These are phyloP conservation scores for Schizothecium vesticola DNA, from an alignment of 495 filamentous ascomycete genomes.

Conservation along the genomic window DNA sequence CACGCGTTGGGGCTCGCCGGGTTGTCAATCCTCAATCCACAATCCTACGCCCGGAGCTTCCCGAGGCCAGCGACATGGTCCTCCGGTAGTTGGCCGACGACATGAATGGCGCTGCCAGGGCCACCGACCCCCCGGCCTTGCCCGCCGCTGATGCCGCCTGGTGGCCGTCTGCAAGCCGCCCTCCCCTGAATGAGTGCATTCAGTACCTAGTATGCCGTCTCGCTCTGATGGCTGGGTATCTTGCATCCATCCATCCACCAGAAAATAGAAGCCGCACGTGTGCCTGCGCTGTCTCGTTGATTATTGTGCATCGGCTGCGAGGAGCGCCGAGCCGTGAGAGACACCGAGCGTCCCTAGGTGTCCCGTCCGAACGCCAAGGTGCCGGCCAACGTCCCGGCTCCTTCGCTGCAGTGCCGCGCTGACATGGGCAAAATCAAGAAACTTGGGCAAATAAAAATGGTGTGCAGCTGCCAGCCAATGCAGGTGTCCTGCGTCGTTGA, in stretches of 20 bases:
- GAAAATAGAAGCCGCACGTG: not conserved
- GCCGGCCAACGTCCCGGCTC: not conserved
- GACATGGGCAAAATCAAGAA: constrained; percentile 4
- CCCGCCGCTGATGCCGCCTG: not conserved
- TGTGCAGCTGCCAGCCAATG: not conserved
- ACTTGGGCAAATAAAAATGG: not conserved
- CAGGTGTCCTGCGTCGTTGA: not conserved
- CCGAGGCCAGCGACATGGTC: not conserved
- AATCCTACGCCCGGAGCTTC: not conserved
- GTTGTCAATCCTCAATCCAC: not conserved
- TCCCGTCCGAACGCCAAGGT: not conserved
- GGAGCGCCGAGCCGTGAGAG: not conserved
- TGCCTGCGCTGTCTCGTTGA: not conserved
- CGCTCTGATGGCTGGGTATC: not conserved
- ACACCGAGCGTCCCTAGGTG: not conserved
- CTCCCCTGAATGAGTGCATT: not conserved
- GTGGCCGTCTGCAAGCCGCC: not conserved
- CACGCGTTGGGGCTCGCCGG: not conserved
- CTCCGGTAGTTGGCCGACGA: not conserved
- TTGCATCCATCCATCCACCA: not conserved
- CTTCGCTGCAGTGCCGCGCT: not conserved
- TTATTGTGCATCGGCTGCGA: not conserved
- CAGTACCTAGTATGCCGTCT: not conserved
- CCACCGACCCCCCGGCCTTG: not conserved
- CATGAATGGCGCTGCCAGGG: not conserved